These are phyloP conservation scores for Lactarius deliciosus DNA, from an alignment of 768 basidiomycete species.

Conservation along the genomic window DNA sequence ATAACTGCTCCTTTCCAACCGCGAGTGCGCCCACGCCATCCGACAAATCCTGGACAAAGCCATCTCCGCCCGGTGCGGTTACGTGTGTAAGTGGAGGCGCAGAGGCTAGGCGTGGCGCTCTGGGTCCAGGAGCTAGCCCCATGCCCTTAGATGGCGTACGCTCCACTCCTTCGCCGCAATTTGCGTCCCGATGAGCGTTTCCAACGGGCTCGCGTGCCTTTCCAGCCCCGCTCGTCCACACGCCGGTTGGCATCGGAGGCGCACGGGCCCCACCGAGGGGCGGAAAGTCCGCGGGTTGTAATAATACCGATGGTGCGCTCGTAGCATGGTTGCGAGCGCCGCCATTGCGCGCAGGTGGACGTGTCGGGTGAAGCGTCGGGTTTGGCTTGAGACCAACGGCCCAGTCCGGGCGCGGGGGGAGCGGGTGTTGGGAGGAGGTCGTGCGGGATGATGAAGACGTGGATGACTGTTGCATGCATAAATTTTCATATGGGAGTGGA, in stretches of 20 bases:
- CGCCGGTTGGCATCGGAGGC: slow-evolving; percentile 56
- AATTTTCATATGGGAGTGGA: background rate
- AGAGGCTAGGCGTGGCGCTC: slow-evolving; percentile 8
- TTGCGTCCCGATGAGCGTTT: slow-evolving; percentile 10
- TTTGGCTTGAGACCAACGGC: slow-evolving; percentile 81
- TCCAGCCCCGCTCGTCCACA: slow-evolving; percentile 47
- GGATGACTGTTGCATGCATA: slow-evolving; percentile 53
- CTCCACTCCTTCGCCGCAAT: slow-evolving; percentile 15
- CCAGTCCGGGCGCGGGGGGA: slow-evolving; percentile 86
- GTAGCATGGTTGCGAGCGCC: slow-evolving; percentile 43
- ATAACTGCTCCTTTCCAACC: slow-evolving; percentile 56
- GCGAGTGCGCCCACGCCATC: slow-evolving; percentile 49
- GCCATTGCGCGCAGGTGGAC: slow-evolving; percentile 46
- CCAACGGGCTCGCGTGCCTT: slow-evolving; percentile 22
- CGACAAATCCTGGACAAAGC: slow-evolving; percentile 83
- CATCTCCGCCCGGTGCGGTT: slow-evolving; percentile 43
- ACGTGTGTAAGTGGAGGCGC: slow-evolving; percentile 1
- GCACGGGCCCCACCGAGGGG: slow-evolving; percentile 33
- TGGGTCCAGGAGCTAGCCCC: slow-evolving; percentile 6
- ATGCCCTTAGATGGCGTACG: slow-evolving; percentile 14
- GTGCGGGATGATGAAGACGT: slow-evolving; percentile 78
- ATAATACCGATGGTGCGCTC: slow-evolving; percentile 39
- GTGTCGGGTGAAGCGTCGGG: slow-evolving; percentile 57
- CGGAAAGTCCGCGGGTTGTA: slow-evolving; percentile 39
- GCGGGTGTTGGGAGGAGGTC: slow-evolving; percentile 72